phyloP scores from a whole-genome alignment of 2,329 filamentous ascomycete species.

The Apiospora phragmitis region DNA sequence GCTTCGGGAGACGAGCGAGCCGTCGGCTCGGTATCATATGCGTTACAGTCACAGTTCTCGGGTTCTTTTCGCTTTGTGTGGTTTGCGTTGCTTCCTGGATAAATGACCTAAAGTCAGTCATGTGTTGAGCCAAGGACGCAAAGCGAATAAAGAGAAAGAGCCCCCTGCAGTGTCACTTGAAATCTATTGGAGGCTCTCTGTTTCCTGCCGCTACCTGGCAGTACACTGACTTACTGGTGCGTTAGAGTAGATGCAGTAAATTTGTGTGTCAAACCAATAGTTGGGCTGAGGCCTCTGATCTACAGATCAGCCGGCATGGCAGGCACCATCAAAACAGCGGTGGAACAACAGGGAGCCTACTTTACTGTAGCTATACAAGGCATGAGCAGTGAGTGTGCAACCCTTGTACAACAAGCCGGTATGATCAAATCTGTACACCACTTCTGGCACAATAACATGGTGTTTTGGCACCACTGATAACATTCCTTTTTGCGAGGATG shows the following conservation, averaged over 20 bases:
- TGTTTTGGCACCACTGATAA: too few relatives aligned
- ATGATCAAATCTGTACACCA: too few relatives aligned
- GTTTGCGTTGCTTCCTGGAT: not conserved
- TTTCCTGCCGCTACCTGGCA: not conserved
- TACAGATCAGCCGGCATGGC: not conserved
- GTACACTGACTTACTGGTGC: not conserved
- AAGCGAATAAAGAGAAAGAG: not conserved
- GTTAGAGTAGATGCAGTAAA: not conserved
- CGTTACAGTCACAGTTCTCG: not conserved
- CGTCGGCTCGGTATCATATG: not conserved
- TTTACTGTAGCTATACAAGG: not conserved
- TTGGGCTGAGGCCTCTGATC: not conserved
- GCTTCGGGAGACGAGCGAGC: not conserved
- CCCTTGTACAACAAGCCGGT: not conserved
- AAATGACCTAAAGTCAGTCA: not conserved
- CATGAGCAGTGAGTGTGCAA: not conserved
- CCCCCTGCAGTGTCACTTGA: not conserved
- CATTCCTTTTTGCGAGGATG: not conserved
- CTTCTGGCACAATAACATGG: too few relatives aligned
- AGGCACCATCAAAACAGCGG: not conserved
- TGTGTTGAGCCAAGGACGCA: not conserved
- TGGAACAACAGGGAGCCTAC: too few relatives aligned
- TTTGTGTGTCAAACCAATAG: not conserved
- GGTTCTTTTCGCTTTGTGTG: not conserved
- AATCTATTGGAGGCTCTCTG: too few relatives aligned